Conservation (phyloP, 2,329 filamentous ascomycete species). For the Aspergillus sojae region DNA sequence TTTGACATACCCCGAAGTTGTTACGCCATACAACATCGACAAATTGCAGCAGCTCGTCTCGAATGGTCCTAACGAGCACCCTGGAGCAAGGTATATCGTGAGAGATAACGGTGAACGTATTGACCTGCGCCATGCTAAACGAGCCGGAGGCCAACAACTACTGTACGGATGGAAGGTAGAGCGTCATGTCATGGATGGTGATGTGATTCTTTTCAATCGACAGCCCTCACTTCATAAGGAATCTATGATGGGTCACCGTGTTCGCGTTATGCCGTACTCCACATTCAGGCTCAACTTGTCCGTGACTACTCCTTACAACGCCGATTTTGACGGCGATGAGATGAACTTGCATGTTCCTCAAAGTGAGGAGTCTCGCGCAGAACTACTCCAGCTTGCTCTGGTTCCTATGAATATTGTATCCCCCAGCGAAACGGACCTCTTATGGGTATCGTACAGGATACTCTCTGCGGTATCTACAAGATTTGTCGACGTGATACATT, state of each 20-base stretch:
- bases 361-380: constrained; percentile 92
- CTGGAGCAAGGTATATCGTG: constrained; percentile 95
- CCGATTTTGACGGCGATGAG: constrained; percentile 99
- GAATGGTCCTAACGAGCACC: constrained; percentile 92
- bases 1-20: constrained; percentile 93
- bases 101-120: constrained; percentile 91
- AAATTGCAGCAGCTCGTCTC: constrained; percentile 86
- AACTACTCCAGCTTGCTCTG: constrained; percentile 91
- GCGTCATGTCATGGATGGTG: constrained; percentile 90
- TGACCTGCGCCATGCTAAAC: constrained; percentile 90
- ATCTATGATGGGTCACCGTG: constrained; percentile 99
- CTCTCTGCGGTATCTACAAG: constrained; percentile 94
- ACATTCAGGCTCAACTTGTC: constrained; percentile 97
- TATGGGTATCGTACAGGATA: constrained; percentile 99
- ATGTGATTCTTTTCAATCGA: constrained; percentile 99
- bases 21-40: constrained; percentile 96
- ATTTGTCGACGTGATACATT: constrained; percentile 92
- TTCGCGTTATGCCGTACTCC: constrained; percentile 97
- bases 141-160: constrained; percentile 75
- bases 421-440: constrained; percentile 91
- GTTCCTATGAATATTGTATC: constrained; percentile 99
- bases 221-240: constrained; percentile 99
- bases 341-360: constrained; percentile 99
- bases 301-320: constrained; percentile 98
- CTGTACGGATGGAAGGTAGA: constrained; percentile 99